These are phyloP conservation scores for Eucalyptus cladocalyx DNA, from an alignment of 345 rosid genomes.

Conservation along the genomic window DNA sequence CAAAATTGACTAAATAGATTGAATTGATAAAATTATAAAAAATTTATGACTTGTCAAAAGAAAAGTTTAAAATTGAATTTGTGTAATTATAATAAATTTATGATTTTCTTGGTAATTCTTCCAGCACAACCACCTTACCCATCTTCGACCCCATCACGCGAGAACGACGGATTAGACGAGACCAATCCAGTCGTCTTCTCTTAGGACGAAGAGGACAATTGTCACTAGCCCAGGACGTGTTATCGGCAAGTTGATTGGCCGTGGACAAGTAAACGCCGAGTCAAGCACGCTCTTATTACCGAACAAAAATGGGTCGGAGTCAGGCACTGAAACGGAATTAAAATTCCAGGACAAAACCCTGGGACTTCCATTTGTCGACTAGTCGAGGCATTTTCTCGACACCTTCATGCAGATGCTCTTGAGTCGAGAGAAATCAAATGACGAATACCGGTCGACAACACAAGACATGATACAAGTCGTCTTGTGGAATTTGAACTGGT, in stretches of 20 bases:
- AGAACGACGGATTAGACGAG: not conserved
- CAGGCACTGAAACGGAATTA: not conserved
- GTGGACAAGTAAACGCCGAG: not conserved
- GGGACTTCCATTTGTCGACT: not conserved
- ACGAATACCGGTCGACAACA: not conserved
- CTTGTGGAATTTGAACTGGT: not conserved
- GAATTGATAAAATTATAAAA: too few relatives aligned
- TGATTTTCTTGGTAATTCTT: too few relatives aligned
- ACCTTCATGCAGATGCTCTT: not conserved
- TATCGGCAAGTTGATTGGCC: not conserved
- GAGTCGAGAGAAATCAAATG: not conserved
- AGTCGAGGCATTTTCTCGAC: not conserved
- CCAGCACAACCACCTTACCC: not conserved
- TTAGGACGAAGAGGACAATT: not conserved
- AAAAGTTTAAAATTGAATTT: too few relatives aligned
- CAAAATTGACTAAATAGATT: fast-evolving
- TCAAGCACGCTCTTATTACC: not conserved
- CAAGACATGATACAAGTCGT: not conserved
- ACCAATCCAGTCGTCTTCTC: not conserved
- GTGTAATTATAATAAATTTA: too few relatives aligned
- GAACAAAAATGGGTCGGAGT: not conserved
- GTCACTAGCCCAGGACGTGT: not conserved
- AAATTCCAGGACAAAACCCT: not conserved
- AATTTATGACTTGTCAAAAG: too few relatives aligned
- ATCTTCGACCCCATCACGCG: not conserved